Conservation (phyloP, 75 land plant genomes). For the Selaginella tamariscina region DNA sequence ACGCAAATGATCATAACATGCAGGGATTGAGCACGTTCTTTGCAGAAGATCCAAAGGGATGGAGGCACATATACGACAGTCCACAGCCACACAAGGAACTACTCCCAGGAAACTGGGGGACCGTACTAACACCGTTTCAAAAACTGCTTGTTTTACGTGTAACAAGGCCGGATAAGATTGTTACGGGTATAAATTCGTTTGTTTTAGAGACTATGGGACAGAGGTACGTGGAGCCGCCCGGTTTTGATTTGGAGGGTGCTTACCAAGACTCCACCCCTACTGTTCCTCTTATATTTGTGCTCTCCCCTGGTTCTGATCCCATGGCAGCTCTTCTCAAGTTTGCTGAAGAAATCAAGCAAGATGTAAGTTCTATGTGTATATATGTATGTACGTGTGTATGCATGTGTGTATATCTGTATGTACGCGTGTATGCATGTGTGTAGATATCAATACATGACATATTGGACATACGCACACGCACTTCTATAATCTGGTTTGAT, state of each 20-base stretch:
- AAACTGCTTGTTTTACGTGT: slow-evolving; percentile 25
- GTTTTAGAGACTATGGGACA: slow-evolving; percentile 28
- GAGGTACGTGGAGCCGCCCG: slow-evolving; percentile 30
- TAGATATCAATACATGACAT: too few species aligned
- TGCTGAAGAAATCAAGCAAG: slow-evolving; percentile 20
- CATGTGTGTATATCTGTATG: too few species aligned
- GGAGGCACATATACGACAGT: slow-evolving; percentile 27
- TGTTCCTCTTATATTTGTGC: slow-evolving; percentile 27
- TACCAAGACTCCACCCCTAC: slow-evolving; percentile 26
- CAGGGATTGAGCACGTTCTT: slow-evolving; percentile 24
- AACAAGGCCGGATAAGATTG: slow-evolving; percentile 26
- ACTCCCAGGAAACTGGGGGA: slow-evolving; percentile 21
- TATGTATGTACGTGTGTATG: background rate
- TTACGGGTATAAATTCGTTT: slow-evolving; percentile 22
- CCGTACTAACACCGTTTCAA: slow-evolving; percentile 20
- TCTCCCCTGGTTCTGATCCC: slow-evolving; percentile 34
- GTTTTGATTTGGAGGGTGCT: slow-evolving; percentile 25
- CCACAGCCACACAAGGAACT: slow-evolving; percentile 24
- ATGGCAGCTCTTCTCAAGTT: slow-evolving; percentile 35
- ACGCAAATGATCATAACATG: background rate
- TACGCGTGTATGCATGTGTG: too few species aligned
- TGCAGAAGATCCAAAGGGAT: slow-evolving; percentile 13
- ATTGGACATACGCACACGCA: too few species aligned
- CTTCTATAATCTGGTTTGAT: too few species aligned
- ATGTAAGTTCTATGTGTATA: slow-evolving; percentile 15